phyloP scores from a whole-genome alignment of 1,139 yeast genomes.

The Magnusiomyces suaveolens region DNA sequence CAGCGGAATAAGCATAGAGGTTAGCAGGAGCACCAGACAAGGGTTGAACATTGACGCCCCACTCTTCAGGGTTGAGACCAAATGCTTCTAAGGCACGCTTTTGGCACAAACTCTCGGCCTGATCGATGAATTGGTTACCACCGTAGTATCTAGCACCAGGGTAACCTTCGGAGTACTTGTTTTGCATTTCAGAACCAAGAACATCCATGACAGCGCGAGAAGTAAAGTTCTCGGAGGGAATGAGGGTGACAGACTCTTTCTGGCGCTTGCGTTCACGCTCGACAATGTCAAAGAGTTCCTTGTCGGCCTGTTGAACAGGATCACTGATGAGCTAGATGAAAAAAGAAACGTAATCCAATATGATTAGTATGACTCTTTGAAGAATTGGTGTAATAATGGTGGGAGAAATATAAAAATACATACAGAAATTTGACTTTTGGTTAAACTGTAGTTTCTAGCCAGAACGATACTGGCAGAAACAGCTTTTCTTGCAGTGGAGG shows the following conservation, averaged over 20 bases:
- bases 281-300: constrained; percentile 46
- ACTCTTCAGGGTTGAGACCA: constrained; percentile 63
- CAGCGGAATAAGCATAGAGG: constrained; percentile 89
- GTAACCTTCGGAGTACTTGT: constrained; percentile 97
- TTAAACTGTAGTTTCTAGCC: constrained; percentile 4
- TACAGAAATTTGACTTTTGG: constrained; percentile 4
- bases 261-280: constrained; percentile 87
- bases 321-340: constrained; percentile 11
- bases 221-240: constrained; percentile 96
- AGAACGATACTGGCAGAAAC: not conserved
- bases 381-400: not conserved
- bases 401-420: not conserved
- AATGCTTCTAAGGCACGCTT: constrained; percentile 87
- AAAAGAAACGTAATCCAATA: not conserved
- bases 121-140: constrained; percentile 93
- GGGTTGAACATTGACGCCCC: constrained; percentile 98
- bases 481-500: not conserved
- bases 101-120: constrained; percentile 86
- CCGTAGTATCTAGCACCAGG: constrained; percentile 97
- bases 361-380: not conserved
- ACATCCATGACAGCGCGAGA: constrained; percentile 95
- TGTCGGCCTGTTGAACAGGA: constrained; percentile 28
- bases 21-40: constrained; percentile 97
- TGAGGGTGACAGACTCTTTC: constrained; percentile 84
- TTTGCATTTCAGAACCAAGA: constrained; percentile 96